Evolutionary conservation across 768 basidiomycete genomes (phyloP).

Genomic region (Boletus eberwhitei): DNA sequence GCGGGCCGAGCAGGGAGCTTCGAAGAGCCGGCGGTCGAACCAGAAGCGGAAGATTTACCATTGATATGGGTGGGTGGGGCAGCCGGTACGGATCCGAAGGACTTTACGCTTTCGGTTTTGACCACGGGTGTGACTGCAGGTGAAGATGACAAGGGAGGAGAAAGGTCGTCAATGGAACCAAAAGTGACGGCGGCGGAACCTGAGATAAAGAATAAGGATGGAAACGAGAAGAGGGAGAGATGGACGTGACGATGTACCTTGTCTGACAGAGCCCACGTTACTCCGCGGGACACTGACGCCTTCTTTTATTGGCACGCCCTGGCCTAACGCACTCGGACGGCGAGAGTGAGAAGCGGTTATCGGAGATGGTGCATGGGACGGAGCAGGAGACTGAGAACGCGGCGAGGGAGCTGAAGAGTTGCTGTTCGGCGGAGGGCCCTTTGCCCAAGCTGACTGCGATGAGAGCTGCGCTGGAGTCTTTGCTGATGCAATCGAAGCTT

Average conservation of each 20-base stretch:
- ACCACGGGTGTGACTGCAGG: constrained; percentile 64
- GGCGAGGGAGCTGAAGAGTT: constrained; percentile 52
- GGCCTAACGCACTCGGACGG: constrained; percentile 70
- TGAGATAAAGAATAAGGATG: constrained; percentile 25
- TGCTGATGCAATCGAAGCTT: constrained; percentile 71
- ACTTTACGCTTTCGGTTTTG: constrained; percentile 71
- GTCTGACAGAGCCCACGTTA: constrained; percentile 61
- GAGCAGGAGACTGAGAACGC: constrained; percentile 77
- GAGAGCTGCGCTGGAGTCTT: constrained; percentile 74
- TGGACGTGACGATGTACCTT: constrained; percentile 44
- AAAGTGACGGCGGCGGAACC: constrained; percentile 74
- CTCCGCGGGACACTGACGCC: constrained; percentile 70
- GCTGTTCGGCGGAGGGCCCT: constrained; percentile 71
- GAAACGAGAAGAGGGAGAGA: neutral
- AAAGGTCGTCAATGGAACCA: constrained; percentile 83
- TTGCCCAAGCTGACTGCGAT: constrained; percentile 87
- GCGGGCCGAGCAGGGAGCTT: constrained; percentile 29
- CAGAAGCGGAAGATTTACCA: constrained; percentile 54
- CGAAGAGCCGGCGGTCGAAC: constrained; percentile 39
- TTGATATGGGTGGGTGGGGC: constrained; percentile 51
- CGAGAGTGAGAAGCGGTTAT: constrained; percentile 63
- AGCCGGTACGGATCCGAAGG: constrained; percentile 75
- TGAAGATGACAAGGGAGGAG: constrained; percentile 76
- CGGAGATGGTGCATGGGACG: constrained; percentile 44
- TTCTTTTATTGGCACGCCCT: constrained; percentile 74